A percentile compares a stretch with the other conserved stretches of the same genome.
Conservation (phyloP, 495 filamentous ascomycete genomes). For the Aspergillus steynii region DNA sequence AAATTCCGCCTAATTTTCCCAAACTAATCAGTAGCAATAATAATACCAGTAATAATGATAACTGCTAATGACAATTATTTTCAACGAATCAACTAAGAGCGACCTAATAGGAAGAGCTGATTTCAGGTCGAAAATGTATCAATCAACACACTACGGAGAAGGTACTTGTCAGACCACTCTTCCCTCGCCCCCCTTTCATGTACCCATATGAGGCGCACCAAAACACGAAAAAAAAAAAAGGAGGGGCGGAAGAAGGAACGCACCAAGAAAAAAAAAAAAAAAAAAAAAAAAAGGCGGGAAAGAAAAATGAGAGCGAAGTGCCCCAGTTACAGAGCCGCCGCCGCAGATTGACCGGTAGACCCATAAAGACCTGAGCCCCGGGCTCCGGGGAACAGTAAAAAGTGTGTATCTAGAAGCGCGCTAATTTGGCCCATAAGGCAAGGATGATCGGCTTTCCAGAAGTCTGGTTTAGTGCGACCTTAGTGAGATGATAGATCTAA, state of each 20-base stretch:
- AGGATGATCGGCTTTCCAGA: constrained; percentile 42
- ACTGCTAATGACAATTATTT: constrained; percentile 3
- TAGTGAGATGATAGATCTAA: constrained; percentile 51
- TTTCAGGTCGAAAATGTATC: constrained; percentile 15
- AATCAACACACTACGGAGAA: constrained; percentile 5
- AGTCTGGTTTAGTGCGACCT: constrained; percentile 42
- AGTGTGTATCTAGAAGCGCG: constrained; percentile 30
- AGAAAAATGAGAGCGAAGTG: constrained; percentile 12
- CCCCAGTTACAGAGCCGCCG: constrained; percentile 25
- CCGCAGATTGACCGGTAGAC: constrained; percentile 31
- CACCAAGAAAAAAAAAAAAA: constrained; percentile 5
- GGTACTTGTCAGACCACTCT: constrained; percentile 14
- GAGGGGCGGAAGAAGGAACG: constrained; percentile 1
- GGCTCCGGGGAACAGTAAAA: constrained; percentile 43
- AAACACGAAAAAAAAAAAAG: constrained; percentile 3
- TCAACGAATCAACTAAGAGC: constrained; percentile 13
- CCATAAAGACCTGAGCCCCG: constrained; percentile 35
- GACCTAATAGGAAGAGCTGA: constrained; percentile 18
- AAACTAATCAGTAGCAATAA: not conserved
- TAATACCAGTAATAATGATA: constrained; percentile 1
- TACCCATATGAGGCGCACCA: not conserved
- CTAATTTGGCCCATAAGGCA: constrained; percentile 41
- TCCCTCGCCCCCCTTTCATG: not conserved
- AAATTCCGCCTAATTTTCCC: not conserved
- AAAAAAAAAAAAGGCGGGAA: constrained; percentile 8